Evolutionary conservation across 345 rosid genomes (phyloP).

Genomic region (Citrus mangshanensis): DNA sequence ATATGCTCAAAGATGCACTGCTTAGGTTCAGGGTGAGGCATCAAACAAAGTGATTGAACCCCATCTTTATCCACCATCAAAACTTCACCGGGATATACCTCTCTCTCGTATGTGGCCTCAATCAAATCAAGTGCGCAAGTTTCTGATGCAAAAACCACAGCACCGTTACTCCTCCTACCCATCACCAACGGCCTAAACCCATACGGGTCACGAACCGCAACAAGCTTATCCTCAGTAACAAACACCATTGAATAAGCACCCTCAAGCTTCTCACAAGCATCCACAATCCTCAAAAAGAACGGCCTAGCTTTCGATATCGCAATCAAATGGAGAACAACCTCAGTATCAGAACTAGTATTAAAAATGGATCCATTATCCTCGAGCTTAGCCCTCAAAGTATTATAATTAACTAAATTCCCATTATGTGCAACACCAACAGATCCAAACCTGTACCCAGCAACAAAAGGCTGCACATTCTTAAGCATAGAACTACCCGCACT

Average conservation of each 20-base stretch:
- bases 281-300: conserved; percentile 83
- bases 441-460: conserved; percentile 86
- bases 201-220: conserved; percentile 82
- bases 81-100: conserved; percentile 91
- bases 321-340: conserved; percentile 92
- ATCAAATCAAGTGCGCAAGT: conserved; percentile 98
- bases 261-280: conserved; percentile 80
- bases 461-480: conserved; percentile 97
- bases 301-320: conserved; percentile 89
- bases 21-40: conserved; percentile 66
- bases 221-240: conserved; percentile 86
- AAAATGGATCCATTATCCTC: conserved; percentile 92
- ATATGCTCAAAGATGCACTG: conserved; percentile 96
- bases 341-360: conserved; percentile 92
- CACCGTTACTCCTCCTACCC: conserved; percentile 96
- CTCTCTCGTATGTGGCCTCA: too few species aligned
- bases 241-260: conserved; percentile 99
- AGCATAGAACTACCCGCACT: conserved; percentile 95
- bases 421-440: conserved; percentile 95
- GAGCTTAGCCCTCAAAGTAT: conserved; percentile 54
- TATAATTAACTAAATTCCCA: conserved; percentile 86
- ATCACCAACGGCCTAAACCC: conserved; percentile 94
- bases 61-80: conserved; percentile 87
- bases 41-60: conserved; percentile 69
- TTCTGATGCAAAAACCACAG: conserved; percentile 88